Evolutionary conservation across 2,329 filamentous ascomycete genomes (phyloP).

Genomic region (Botrytis squamosa): DNA sequence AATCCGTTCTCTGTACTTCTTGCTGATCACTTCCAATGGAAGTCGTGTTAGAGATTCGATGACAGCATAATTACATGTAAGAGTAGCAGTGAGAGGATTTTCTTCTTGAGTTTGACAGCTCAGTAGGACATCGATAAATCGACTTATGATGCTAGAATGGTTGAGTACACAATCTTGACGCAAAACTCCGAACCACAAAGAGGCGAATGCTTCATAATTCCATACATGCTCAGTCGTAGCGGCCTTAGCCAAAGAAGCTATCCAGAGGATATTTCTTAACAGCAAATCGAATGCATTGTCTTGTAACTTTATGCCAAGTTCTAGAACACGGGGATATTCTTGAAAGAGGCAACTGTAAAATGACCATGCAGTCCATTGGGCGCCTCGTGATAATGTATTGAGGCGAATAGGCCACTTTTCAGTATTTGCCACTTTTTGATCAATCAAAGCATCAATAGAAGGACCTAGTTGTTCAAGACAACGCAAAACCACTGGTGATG

Average conservation of each 20-base stretch:
- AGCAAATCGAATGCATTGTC: slow-evolving; percentile 25
- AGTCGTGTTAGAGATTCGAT: slow-evolving; percentile 32
- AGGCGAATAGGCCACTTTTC: slow-evolving; percentile 14
- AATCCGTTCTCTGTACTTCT: slow-evolving; percentile 46
- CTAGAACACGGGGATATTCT: slow-evolving; percentile 34
- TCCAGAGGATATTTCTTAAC: slow-evolving; percentile 34
- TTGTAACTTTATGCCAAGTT: slow-evolving; percentile 27
- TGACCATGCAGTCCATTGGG: slow-evolving; percentile 31
- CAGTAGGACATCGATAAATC: slow-evolving; percentile 35
- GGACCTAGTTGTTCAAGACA: slow-evolving; percentile 25
- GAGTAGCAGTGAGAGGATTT: slow-evolving; percentile 27
- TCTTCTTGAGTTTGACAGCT: slow-evolving; percentile 25
- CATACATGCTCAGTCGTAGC: not conserved
- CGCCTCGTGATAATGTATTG: slow-evolving; percentile 25
- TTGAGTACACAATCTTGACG: slow-evolving; percentile 32
- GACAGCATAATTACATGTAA: slow-evolving; percentile 32
- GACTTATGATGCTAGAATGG: slow-evolving; percentile 30
- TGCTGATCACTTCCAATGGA: slow-evolving; percentile 43
- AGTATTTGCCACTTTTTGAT: not conserved
- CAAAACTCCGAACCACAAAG: slow-evolving; percentile 34
- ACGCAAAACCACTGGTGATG: slow-evolving; percentile 25
- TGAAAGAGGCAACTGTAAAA: slow-evolving; percentile 31
- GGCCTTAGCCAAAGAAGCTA: slow-evolving; percentile 30
- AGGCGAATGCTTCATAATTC: slow-evolving; percentile 28
- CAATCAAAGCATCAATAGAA: slow-evolving; percentile 24